Percentiles rank a stretch among this genome's conserved stretches.
These are phyloP conservation scores for Pleurotus eryngii DNA, from an alignment of 768 basidiomycete genomes.

Conservation along the genomic window DNA sequence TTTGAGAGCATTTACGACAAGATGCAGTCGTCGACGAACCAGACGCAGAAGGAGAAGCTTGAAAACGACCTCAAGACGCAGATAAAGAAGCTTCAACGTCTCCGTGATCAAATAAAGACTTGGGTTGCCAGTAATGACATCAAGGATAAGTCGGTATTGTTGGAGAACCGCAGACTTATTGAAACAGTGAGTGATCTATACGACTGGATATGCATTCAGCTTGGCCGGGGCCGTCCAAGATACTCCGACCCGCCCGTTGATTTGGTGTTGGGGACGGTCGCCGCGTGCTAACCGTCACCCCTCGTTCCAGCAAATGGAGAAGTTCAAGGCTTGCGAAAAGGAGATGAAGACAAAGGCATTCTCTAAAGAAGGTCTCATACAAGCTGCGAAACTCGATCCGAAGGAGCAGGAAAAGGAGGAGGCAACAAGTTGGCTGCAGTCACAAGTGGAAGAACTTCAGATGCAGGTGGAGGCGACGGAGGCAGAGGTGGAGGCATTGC, in stretches of 20 bases:
- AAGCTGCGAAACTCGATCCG: conserved; percentile 92
- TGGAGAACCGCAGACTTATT: conserved; percentile 94
- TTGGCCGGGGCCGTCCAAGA: background rate
- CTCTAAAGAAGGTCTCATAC: conserved; percentile 96
- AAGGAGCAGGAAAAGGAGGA: conserved; percentile 97
- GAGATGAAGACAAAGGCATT: conserved; percentile 99
- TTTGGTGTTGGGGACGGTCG: too few relatives aligned
- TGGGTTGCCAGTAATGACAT: conserved; percentile 98
- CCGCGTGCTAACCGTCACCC: conserved; percentile 16
- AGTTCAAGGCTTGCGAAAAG: conserved; percentile 99
- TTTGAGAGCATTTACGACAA: conserved; percentile 97
- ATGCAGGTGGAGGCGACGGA: conserved; percentile 93
- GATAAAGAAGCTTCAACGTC: conserved; percentile 97
- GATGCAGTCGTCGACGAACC: conserved; percentile 93
- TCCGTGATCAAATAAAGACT: conserved; percentile 99
- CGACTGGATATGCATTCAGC: conserved; percentile 13
- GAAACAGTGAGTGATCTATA: conserved; percentile 74
- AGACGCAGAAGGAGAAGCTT: conserved; percentile 57
- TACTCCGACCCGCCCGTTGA: too few relatives aligned
- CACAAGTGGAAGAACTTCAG: conserved; percentile 85
- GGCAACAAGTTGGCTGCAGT: conserved; percentile 81
- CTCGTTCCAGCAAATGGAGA: conserved; percentile 94
- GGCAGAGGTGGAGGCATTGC: conserved; percentile 88
- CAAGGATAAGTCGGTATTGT: conserved; percentile 91
- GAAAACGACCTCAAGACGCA: conserved; percentile 68